phyloP scores from a whole-genome alignment of 805 yeast species.

The Cyberlindnera mycetangii region DNA sequence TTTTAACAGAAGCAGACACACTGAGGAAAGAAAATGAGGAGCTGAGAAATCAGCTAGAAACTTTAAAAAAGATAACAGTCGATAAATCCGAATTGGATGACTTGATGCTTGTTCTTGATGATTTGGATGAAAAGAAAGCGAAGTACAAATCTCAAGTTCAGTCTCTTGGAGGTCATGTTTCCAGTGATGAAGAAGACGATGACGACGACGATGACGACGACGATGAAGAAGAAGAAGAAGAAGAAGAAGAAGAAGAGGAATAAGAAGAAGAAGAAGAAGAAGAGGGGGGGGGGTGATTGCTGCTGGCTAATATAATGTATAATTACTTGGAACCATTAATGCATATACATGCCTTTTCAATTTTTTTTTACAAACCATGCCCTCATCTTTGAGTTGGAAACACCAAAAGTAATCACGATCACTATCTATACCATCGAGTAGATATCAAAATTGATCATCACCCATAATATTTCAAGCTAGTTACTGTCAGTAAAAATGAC shows the following conservation, averaged over 20 bases:
- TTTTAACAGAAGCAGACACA: background rate
- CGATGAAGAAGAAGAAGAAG: constrained; percentile 18
- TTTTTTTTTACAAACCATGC: too few relatives aligned
- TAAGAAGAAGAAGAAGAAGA: too few relatives aligned
- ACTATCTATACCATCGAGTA: too few relatives aligned
- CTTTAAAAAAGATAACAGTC: constrained; percentile 29
- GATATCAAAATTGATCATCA: too few relatives aligned
- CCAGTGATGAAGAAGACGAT: constrained; percentile 70
- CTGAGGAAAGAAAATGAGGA: constrained; percentile 20
- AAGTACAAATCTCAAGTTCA: constrained; percentile 53
- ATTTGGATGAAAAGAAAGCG: constrained; percentile 65
- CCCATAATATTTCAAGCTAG: too few relatives aligned
- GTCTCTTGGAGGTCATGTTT: constrained; percentile 54
- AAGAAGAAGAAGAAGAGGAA: background rate
- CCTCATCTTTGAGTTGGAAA: too few relatives aligned
- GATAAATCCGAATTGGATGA: constrained; percentile 65
- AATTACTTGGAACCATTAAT: too few relatives aligned
- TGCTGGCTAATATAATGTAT: too few relatives aligned
- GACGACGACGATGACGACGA: constrained; percentile 61
- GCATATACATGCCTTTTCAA: too few relatives aligned
- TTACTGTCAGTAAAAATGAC: too few relatives aligned
- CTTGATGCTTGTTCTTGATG: constrained; percentile 70
- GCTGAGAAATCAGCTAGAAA: constrained; percentile 16
- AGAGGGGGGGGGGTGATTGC: too few relatives aligned
- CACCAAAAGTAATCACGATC: too few relatives aligned